These are phyloP conservation scores for Aureobasidium melanogenum DNA, from an alignment of 2,329 filamentous ascomycete genomes.

Conservation along the genomic window DNA sequence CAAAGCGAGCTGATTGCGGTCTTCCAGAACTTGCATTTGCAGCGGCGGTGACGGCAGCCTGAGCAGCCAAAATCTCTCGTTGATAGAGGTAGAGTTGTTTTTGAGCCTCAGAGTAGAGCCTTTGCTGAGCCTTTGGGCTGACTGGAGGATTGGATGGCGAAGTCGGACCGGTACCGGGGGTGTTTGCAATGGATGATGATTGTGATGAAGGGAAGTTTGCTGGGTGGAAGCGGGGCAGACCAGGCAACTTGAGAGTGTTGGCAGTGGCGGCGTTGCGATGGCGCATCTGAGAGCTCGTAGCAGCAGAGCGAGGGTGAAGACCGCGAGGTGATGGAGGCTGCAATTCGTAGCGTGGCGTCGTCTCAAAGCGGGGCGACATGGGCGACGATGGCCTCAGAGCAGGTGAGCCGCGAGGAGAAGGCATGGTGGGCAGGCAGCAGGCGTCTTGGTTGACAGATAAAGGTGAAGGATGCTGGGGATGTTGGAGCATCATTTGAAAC, in stretches of 20 bases:
- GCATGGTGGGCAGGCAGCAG: slow-evolving; percentile 20
- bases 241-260: slow-evolving; percentile 35
- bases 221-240: slow-evolving; percentile 44
- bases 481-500: slow-evolving; percentile 8
- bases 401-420: slow-evolving; percentile 25
- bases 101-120: slow-evolving; percentile 40
- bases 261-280: slow-evolving; percentile 25
- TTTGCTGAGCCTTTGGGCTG: slow-evolving; percentile 34
- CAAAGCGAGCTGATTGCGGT: slow-evolving; percentile 5
- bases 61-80: slow-evolving; percentile 28
- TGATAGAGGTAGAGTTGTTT: slow-evolving; percentile 41
- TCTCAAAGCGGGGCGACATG: slow-evolving; percentile 24
- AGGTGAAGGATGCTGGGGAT: slow-evolving; percentile 4
- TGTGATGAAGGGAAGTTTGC: slow-evolving; percentile 37
- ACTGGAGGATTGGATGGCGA: slow-evolving; percentile 31
- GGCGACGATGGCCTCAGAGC: slow-evolving; percentile 26
- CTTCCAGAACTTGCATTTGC: slow-evolving; percentile 12
- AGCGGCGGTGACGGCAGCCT: slow-evolving; percentile 17
- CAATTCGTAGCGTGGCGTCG: slow-evolving; percentile 23
- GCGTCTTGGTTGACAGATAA: not conserved
- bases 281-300: slow-evolving; percentile 24
- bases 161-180: slow-evolving; percentile 29
- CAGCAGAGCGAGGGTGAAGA: slow-evolving; percentile 19
- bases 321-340: slow-evolving; percentile 23
- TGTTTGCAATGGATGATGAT: slow-evolving; percentile 27